Evolutionary conservation across 768 basidiomycete species (phyloP).

Genomic region (Leccinum arenicola): DNA sequence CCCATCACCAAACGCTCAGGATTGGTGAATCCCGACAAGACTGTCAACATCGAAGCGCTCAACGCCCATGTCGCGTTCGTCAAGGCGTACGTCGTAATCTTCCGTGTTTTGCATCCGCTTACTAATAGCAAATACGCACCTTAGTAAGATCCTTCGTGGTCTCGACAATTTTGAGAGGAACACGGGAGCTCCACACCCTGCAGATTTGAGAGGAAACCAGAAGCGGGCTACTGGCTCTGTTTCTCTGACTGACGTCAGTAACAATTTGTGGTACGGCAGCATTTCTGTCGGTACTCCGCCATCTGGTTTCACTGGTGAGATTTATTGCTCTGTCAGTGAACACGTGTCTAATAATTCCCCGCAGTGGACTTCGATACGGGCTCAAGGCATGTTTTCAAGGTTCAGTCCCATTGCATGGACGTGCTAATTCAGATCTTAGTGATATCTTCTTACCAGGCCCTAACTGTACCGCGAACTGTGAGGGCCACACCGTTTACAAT

Average conservation of each 20-base stretch:
- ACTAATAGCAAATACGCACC: not conserved
- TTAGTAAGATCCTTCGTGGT: conserved; percentile 4
- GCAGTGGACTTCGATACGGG: not conserved
- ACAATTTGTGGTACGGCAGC: conserved; percentile 7
- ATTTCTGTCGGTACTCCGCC: conserved; percentile 9
- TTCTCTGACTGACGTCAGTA: not conserved
- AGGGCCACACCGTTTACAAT: conserved; percentile 31
- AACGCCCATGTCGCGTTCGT: not conserved
- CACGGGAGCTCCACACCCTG: not conserved
- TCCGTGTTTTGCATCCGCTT: not conserved
- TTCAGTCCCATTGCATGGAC: not conserved
- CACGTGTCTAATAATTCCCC: not conserved
- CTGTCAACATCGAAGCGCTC: conserved; percentile 6
- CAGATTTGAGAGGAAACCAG: not conserved
- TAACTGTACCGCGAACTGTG: conserved; percentile 25
- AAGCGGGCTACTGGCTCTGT: not conserved
- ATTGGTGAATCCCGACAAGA: conserved; percentile 7
- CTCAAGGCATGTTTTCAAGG: conserved; percentile 9
- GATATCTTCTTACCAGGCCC: conserved; percentile 30
- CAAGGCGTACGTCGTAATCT: conserved; percentile 6
- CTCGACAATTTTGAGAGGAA: conserved; percentile 2
- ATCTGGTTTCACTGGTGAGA: not conserved
- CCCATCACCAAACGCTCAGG: conserved; percentile 10
- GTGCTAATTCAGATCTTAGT: not conserved
- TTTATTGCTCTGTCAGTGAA: not conserved